Evolutionary conservation across 495 filamentous ascomycete genomes (phyloP).

Genomic region (Trichoderma reesei): DNA sequence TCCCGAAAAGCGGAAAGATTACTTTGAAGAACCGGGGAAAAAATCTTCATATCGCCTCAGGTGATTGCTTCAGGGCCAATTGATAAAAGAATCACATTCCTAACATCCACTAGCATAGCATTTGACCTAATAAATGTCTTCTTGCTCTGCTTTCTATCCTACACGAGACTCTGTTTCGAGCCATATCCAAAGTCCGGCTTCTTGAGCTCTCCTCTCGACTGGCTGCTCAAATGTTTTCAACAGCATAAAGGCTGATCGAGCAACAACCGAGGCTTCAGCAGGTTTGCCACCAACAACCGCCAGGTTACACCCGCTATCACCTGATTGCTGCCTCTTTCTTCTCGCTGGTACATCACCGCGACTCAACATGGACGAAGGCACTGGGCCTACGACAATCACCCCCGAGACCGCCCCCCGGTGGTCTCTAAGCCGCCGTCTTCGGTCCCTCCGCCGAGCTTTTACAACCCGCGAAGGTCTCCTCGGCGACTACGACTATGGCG

Average conservation of each 20-base stretch:
- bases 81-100: not conserved
- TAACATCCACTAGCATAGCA: no score
- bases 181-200: no score
- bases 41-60: not conserved
- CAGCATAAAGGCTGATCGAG: no score
- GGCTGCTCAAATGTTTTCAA: no score
- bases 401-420: conserved; percentile 24
- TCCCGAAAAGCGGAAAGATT: not conserved
- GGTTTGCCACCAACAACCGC: not conserved
- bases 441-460: conserved; percentile 27
- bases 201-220: no score
- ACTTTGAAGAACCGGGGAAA: not conserved
- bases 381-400: conserved; percentile 34
- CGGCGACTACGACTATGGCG: conserved; percentile 75
- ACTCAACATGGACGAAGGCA: conserved; percentile 36
- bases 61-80: not conserved
- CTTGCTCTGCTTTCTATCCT: no score
- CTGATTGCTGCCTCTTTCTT: not conserved
- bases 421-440: conserved; percentile 23
- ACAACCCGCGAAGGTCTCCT: conserved; percentile 59
- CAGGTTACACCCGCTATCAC: not conserved
- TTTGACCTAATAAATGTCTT: not conserved
- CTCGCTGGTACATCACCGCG: not conserved
- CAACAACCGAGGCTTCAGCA: not conserved
- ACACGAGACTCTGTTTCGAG: no score